These are phyloP conservation scores for Starmera caribaea DNA, from an alignment of 805 yeast species.

Conservation along the genomic window DNA sequence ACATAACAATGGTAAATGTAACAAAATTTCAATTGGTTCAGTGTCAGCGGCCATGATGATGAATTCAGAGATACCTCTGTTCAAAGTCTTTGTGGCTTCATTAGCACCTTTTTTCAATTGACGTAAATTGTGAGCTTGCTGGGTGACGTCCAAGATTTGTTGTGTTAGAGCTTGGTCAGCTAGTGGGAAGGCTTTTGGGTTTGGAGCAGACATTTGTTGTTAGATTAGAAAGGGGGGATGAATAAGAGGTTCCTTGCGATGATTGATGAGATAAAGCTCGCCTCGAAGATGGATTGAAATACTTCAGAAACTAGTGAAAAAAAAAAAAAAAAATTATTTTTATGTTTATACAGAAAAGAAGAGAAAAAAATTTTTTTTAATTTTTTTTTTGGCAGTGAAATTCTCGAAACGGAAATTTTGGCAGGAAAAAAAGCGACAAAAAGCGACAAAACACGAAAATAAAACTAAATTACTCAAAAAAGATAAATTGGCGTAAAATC, in stretches of 20 bases:
- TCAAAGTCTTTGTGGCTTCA: constrained; percentile 97
- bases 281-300: constrained; percentile 12
- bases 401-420: too few relatives aligned
- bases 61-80: constrained; percentile 99
- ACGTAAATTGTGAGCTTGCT: constrained; percentile 95
- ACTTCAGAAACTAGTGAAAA: background rate
- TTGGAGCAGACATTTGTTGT: constrained; percentile 69
- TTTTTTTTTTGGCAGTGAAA: background rate
- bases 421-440: background rate
- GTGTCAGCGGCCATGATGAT: constrained; percentile 99
- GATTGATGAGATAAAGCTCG: constrained; percentile 15
- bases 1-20: constrained; percentile 94
- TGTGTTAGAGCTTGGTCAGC: constrained; percentile 94
- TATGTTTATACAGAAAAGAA: background rate
- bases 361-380: background rate
- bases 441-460: too few relatives aligned
- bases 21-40: constrained; percentile 96
- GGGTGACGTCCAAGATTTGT: constrained; percentile 95
- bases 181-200: constrained; percentile 98
- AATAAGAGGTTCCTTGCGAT: constrained; percentile 37
- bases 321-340: background rate
- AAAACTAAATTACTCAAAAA: background rate
- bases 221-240: background rate
- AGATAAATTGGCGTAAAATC: background rate
- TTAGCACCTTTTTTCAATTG: constrained; percentile 99